Conservation (phyloP, 2,329 filamentous ascomycete species). For the Cercospora sp. region DNA sequence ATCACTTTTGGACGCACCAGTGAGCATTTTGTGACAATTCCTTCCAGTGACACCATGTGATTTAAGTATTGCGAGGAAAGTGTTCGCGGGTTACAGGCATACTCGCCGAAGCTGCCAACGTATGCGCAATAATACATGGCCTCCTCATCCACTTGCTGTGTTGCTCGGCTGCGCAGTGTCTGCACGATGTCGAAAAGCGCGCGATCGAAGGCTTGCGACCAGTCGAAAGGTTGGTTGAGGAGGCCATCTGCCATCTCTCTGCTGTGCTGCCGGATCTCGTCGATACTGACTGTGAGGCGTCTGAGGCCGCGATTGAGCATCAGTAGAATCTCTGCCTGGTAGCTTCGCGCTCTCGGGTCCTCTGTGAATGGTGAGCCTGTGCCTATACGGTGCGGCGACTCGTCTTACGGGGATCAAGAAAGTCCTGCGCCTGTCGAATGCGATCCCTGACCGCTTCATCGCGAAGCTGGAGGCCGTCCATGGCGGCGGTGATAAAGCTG, state of each 20-base stretch:
- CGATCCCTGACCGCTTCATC: conserved; percentile 84
- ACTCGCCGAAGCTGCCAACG: conserved; percentile 92
- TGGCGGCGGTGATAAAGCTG: conserved; percentile 39
- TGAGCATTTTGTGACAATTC: conserved; percentile 95
- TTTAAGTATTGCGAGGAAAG: conserved; percentile 87
- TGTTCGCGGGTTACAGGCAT: conserved; percentile 90
- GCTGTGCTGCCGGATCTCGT: conserved; percentile 88
- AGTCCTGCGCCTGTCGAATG: conserved; percentile 84
- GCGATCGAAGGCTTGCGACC: conserved; percentile 80
- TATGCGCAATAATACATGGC: conserved; percentile 93
- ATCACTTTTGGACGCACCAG: conserved; percentile 96
- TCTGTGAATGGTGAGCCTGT: conserved; percentile 41
- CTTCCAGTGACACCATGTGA: conserved; percentile 94
- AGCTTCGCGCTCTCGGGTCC: conserved; percentile 67
- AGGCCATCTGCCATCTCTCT: conserved; percentile 76
- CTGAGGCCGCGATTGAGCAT: conserved; percentile 65
- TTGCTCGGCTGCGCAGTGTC: conserved; percentile 72
- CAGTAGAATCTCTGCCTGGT: conserved; percentile 82
- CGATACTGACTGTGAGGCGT: conserved; percentile 65
- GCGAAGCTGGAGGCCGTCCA: conserved; percentile 74
- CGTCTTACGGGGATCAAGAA: conserved; percentile 83
- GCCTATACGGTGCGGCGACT: not conserved
- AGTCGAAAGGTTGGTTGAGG: conserved; percentile 85
- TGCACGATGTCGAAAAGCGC: conserved; percentile 87
- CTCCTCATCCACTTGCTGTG: conserved; percentile 75